Conservation (phyloP, 768 basidiomycete genomes). For the Inosperma sp. region DNA sequence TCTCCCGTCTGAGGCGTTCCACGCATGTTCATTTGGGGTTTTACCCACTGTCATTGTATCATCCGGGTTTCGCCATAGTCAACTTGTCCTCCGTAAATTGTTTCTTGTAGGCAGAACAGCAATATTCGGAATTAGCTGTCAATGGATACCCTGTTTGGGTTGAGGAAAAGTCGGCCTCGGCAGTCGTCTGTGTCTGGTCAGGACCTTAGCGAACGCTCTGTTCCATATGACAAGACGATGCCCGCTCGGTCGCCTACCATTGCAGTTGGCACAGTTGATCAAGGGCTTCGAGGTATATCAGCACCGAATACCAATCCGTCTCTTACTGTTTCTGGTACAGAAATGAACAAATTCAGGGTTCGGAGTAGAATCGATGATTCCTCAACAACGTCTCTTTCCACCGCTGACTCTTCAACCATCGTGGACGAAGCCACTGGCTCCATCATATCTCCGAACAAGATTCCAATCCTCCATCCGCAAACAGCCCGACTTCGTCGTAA, state of each 20-base stretch:
- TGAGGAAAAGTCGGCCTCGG: constrained; percentile 57
- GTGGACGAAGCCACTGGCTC: constrained; percentile 47
- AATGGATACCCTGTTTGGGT: constrained; percentile 68
- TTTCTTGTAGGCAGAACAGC: too few species aligned
- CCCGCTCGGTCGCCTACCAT: constrained; percentile 56
- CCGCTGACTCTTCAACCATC: constrained; percentile 55
- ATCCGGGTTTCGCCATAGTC: too few species aligned
- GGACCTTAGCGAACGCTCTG: constrained; percentile 60
- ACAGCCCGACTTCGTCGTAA: constrained; percentile 45
- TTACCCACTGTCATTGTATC: too few species aligned
- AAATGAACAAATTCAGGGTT: constrained; percentile 59
- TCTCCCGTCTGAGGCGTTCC: too few species aligned
- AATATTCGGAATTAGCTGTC: too few species aligned
- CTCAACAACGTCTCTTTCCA: constrained; percentile 53
- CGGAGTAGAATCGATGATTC: constrained; percentile 53
- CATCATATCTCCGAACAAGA: constrained; percentile 30
- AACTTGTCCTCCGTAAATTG: too few species aligned
- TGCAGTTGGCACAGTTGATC: constrained; percentile 50
- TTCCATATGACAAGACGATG: constrained; percentile 68
- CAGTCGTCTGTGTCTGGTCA: constrained; percentile 57
- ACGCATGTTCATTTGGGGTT: too few species aligned
- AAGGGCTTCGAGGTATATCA: constrained; percentile 63
- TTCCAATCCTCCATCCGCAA: constrained; percentile 28
- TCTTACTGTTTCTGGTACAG: constrained; percentile 66
- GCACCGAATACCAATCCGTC: constrained; percentile 83